These are phyloP conservation scores for Phytophthora syringae DNA, from an alignment of 352 stramenopile species.

Conservation along the genomic window DNA sequence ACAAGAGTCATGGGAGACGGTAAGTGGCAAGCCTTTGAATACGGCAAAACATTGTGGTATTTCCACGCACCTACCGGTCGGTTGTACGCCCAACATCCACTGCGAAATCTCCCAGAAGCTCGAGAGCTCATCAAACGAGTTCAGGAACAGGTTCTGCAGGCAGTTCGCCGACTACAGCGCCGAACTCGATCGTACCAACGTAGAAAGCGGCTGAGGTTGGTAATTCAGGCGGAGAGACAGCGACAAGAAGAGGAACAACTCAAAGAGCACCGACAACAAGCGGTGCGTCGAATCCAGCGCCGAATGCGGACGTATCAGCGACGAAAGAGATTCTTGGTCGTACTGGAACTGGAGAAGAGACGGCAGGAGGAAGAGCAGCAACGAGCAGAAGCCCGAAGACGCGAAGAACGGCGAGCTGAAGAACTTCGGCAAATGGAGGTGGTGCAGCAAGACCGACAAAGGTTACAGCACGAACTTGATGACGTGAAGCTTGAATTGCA, in stretches of 20 bases:
- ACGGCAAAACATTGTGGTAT: slow-evolving; percentile 66
- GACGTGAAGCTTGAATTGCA: slow-evolving; percentile 18
- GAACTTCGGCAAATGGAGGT: slow-evolving; percentile 12
- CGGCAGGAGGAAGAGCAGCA: slow-evolving; percentile 22
- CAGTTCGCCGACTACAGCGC: slow-evolving; percentile 48
- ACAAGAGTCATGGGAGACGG: slow-evolving; percentile 53
- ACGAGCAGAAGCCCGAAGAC: slow-evolving; percentile 14
- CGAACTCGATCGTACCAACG: slow-evolving; percentile 21
- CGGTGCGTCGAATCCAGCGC: slow-evolving; percentile 17
- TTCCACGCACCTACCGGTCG: slow-evolving; percentile 45
- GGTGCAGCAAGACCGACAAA: slow-evolving; percentile 14
- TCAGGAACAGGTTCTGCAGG: slow-evolving; percentile 47
- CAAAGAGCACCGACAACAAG: slow-evolving; percentile 8
- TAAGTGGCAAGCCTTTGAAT: slow-evolving; percentile 73
- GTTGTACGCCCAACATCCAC: slow-evolving; percentile 63
- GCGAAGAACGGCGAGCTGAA: slow-evolving; percentile 10
- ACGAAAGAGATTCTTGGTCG: slow-evolving; percentile 12
- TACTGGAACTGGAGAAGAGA: slow-evolving; percentile 14
- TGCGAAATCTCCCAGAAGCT: slow-evolving; percentile 53
- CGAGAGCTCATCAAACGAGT: slow-evolving; percentile 49
- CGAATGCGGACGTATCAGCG: slow-evolving; percentile 14
- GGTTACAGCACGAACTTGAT: slow-evolving; percentile 21
- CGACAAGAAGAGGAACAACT: slow-evolving; percentile 17
- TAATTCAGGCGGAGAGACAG: slow-evolving; percentile 10
- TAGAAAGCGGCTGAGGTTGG: slow-evolving; percentile 22